Evolutionary conservation across 1,284 basidiomycete species (phyloP).

Genomic region (Ceratobasidium sp.): DNA sequence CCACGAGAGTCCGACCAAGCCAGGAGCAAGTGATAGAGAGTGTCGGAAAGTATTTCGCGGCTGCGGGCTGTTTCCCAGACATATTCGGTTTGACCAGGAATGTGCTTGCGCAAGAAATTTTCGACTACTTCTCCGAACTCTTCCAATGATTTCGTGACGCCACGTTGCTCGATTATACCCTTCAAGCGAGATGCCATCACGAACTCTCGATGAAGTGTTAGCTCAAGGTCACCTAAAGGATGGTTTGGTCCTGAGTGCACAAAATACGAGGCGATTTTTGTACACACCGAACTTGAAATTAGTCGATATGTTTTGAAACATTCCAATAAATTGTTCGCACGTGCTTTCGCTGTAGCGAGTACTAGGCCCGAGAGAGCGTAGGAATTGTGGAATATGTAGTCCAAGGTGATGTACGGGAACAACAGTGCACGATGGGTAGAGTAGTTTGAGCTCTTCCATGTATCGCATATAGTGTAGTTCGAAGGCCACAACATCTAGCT

Average conservation of each 20-base stretch:
- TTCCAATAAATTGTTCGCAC: slow-evolving; percentile 39
- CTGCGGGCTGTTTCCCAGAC: neutral
- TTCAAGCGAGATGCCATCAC: neutral
- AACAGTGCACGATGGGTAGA: slow-evolving; percentile 22
- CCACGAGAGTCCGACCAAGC: neutral
- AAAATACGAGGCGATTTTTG: too few relatives aligned
- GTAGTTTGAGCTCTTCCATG: neutral
- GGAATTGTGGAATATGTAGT: slow-evolving; percentile 32
- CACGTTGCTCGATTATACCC: neutral
- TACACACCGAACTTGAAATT: slow-evolving; percentile 38
- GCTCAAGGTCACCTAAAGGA: slow-evolving; percentile 26
- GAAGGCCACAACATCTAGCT: neutral
- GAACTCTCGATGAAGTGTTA: slow-evolving; percentile 23
- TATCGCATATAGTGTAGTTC: slow-evolving; percentile 2
- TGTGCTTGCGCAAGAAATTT: neutral
- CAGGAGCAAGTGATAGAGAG: neutral
- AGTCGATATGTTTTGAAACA: slow-evolving; percentile 28
- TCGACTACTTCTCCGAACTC: neutral
- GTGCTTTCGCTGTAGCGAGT: slow-evolving; percentile 25
- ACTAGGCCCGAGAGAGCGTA: slow-evolving; percentile 34
- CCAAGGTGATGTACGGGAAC: slow-evolving; percentile 35
- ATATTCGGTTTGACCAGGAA: neutral
- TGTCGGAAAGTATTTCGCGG: neutral
- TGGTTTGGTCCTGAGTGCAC: too few relatives aligned
- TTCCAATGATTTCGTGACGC: neutral